Conservation (phyloP, 768 basidiomycete genomes). For the Glaciozyma martinii region DNA sequence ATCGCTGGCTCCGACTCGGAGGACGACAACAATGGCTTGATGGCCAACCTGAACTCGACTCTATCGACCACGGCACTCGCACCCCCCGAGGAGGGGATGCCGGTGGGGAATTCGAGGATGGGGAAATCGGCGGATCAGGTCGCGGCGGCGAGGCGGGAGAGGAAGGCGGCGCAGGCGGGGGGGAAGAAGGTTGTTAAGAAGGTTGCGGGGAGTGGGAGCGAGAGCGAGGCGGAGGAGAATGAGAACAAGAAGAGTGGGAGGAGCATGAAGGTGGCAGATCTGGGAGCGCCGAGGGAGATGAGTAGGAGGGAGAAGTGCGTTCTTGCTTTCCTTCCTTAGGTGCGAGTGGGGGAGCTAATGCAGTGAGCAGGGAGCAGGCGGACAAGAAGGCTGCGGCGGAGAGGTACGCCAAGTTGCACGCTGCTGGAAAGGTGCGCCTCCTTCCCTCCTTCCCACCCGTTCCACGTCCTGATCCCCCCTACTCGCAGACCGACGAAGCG, state of each 20-base stretch:
- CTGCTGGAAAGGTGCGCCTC: conserved; percentile 5
- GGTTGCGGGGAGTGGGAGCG: conserved; percentile 32
- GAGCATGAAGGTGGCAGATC: conserved; percentile 66
- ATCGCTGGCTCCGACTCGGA: conserved; percentile 42
- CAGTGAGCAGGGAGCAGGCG: conserved; percentile 62
- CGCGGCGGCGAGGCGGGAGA: conserved; percentile 2
- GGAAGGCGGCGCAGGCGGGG: conserved; percentile 42
- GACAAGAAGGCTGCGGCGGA: conserved; percentile 85
- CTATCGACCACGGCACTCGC: conserved; percentile 47
- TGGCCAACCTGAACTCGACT: neutral
- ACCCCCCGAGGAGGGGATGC: conserved; percentile 57
- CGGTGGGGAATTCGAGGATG: neutral
- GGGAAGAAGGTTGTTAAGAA: conserved; percentile 45
- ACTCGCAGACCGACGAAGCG: conserved; percentile 76
- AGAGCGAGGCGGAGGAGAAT: conserved; percentile 38
- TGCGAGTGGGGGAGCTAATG: neutral
- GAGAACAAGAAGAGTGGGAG: conserved; percentile 57
- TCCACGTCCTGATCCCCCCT: neutral
- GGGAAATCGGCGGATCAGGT: neutral
- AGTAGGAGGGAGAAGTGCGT: conserved; percentile 6
- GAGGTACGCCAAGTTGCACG: conserved; percentile 64
- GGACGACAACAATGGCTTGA: conserved; percentile 22
- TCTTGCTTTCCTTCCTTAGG: no score
- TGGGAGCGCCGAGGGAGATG: conserved; percentile 56
- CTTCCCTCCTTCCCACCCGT: no score